Conservation (phyloP, 1,284 basidiomycete species). For the Ustilago curta region DNA sequence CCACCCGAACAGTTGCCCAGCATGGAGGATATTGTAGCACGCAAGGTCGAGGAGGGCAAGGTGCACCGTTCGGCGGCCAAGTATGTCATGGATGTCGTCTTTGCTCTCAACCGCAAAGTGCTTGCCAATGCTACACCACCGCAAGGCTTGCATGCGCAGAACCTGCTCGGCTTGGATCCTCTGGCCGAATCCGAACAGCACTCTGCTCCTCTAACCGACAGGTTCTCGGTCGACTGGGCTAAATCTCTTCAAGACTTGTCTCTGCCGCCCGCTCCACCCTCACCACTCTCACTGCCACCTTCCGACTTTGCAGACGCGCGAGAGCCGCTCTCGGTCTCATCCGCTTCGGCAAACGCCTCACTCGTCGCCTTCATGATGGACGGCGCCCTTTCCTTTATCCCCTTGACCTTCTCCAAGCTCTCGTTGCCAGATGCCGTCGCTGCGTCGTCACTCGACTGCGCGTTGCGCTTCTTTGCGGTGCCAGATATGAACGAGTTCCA, state of each 20-base stretch:
- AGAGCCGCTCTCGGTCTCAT: slow-evolving; percentile 16
- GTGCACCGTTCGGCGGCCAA: slow-evolving; percentile 24
- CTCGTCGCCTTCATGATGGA: slow-evolving; percentile 55
- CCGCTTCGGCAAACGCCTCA: slow-evolving; percentile 30
- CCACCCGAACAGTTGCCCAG: slow-evolving; percentile 24
- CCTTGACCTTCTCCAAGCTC: slow-evolving; percentile 54
- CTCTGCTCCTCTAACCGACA: slow-evolving; percentile 17
- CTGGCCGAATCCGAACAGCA: slow-evolving; percentile 33
- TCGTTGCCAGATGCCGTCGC: slow-evolving; percentile 46
- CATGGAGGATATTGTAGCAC: slow-evolving; percentile 21
- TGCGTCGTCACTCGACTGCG: slow-evolving; percentile 59
- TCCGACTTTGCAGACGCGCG: slow-evolving; percentile 16
- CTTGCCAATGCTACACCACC: slow-evolving; percentile 16
- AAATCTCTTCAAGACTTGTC: slow-evolving; percentile 16
- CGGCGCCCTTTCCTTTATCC: slow-evolving; percentile 60
- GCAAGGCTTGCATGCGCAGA: slow-evolving; percentile 36
- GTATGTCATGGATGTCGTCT: slow-evolving; percentile 26
- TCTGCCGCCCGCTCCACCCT: slow-evolving; percentile 14
- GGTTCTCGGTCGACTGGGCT: slow-evolving; percentile 52
- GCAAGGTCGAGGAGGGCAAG: slow-evolving; percentile 38
- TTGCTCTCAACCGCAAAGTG: slow-evolving; percentile 30
- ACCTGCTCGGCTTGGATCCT: slow-evolving; percentile 28
- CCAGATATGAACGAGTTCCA: slow-evolving; percentile 52
- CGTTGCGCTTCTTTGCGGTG: slow-evolving; percentile 58
- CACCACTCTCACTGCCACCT: neutral